A percentile compares a stretch with the other conserved stretches of the same genome.
Evolutionary conservation across 2,329 filamentous ascomycete species (phyloP).

Genomic region (Lecanicillium sp.): DNA sequence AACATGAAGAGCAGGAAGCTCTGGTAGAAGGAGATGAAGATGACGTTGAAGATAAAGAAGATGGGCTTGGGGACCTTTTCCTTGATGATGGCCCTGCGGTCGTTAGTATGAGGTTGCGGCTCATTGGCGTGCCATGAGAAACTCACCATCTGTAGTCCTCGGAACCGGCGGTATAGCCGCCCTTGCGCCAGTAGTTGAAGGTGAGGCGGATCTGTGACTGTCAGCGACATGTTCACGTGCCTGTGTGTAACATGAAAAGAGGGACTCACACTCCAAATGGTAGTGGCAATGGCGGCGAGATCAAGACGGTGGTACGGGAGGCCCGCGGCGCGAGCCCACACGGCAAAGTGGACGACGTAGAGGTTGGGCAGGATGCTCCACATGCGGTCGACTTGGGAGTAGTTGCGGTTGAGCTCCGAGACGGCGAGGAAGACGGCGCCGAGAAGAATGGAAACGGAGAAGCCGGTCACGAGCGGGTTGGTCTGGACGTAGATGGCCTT

Average conservation of each 20-base stretch:
- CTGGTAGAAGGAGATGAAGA: slow-evolving; percentile 84
- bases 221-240: not conserved
- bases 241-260: too few relatives aligned
- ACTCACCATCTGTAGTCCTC: slow-evolving; percentile 86
- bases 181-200: slow-evolving; percentile 95
- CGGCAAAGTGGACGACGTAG: slow-evolving; percentile 76
- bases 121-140: not conserved
- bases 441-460: slow-evolving; percentile 67
- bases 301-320: slow-evolving; percentile 66
- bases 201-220: slow-evolving; percentile 67
- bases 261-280: slow-evolving; percentile 71
- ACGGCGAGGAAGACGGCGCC: slow-evolving; percentile 65
- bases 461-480: slow-evolving; percentile 74
- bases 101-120: slow-evolving; percentile 19
- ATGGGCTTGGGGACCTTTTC: slow-evolving; percentile 53
- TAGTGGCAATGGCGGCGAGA: slow-evolving; percentile 62
- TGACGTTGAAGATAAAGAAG: slow-evolving; percentile 80
- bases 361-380: slow-evolving; percentile 88
- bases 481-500: slow-evolving; percentile 71
- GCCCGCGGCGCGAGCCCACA: slow-evolving; percentile 75
- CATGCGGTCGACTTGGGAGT: slow-evolving; percentile 89
- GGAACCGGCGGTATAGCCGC: slow-evolving; percentile 80
- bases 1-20: slow-evolving; percentile 75
- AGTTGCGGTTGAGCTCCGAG: slow-evolving; percentile 86
- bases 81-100: slow-evolving; percentile 61